Evolutionary conservation across 345 rosid species (phyloP).

Genomic region (Microthlaspi erraticum): DNA sequence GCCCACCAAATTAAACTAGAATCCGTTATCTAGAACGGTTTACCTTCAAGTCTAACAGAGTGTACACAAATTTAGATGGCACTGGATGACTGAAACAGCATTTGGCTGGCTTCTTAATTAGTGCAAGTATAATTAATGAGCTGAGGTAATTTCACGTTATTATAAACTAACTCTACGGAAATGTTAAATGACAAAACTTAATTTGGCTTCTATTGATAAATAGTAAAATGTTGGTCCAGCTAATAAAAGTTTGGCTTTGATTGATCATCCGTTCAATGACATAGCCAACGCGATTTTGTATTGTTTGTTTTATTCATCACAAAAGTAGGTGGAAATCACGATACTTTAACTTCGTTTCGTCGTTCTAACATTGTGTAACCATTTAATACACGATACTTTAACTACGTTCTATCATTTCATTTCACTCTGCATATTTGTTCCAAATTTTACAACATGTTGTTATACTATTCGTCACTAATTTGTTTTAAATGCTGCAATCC

Average conservation of each 20-base stretch:
- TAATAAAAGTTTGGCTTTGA: too few species aligned
- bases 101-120: background rate
- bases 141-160: background rate
- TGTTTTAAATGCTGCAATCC: background rate
- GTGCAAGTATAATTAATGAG: background rate
- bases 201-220: too few species aligned
- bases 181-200: too few species aligned
- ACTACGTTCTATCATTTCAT: too few species aligned
- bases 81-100: background rate
- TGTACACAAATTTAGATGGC: background rate
- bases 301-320: background rate
- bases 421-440: background rate
- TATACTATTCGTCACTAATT: background rate
- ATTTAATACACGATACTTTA: too few species aligned
- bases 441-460: too few species aligned
- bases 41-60: background rate
- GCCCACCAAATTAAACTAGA: slow-evolving; percentile 7
- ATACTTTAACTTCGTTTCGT: background rate
- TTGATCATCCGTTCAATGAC: background rate
- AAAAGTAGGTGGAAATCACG: background rate
- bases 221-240: too few species aligned
- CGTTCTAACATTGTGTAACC: too few species aligned
- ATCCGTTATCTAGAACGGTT: background rate
- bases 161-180: too few species aligned
- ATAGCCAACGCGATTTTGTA: background rate